Base-by-base conservation (phyloP, 805 yeast species). In the Candida bentonensis region DNA sequence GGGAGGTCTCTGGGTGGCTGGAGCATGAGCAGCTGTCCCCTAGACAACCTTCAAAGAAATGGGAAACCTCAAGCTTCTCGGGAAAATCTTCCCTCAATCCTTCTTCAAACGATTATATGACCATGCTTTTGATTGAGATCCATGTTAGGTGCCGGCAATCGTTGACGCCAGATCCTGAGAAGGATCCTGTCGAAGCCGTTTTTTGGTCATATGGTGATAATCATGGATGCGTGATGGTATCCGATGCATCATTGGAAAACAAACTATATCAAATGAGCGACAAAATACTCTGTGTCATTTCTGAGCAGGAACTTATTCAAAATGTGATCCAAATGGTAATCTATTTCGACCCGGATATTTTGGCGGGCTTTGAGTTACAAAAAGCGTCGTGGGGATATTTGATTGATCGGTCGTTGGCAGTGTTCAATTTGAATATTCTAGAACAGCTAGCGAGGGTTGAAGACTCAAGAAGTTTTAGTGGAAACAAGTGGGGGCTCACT, bases 341-440 rank as follows among this genome's bases (percentile, higher is more conserved):
- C 17, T 51, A 65, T 2, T 68, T 76, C 43, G 97, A 92, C 56
- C 96, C 97, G 0, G 98, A 92, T 58, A 75, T 92, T 23, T 55
- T 92, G 3, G 70, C 84, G 0, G 97, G 96, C 0, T 92, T 73
- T 58, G 98, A 92, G 54, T 70, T 85, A 3, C 82, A 85, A 49
- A 64, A 78, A 0, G 53, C 73, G 0, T 84, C 96, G 0, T 89
- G 97, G 97, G 97, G 98, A 0, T 92, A 83, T 54, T 44, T 88
- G 0, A 68, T 83, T 22, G 92, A 83, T 43, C 59, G 98, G 22
- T 57, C 56, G 40, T 21, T 15, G 7, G 36, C 36, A 11, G n/a
- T 13, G 17, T 30, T 13, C 20, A 15, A 30, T 5, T 30, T 30
- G 36, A 30, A 30, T 51, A 50, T 86, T 2, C 58, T 72, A n/a